Evolutionary conservation across 1,284 basidiomycete species (phyloP), one percentile per base, ranked within the genome.

Genomic region (Flammula alnicola): DNA sequence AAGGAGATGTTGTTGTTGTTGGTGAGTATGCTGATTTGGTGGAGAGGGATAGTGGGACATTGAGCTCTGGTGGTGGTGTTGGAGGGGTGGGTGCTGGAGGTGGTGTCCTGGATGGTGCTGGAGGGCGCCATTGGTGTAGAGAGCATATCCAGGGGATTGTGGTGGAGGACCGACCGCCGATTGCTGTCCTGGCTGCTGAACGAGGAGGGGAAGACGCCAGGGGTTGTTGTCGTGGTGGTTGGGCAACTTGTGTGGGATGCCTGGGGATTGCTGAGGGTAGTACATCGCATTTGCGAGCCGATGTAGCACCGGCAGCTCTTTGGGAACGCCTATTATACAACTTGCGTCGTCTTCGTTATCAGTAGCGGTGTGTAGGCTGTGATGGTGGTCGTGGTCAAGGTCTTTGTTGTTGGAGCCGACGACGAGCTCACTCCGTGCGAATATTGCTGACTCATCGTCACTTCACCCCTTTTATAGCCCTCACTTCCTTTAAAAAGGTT

Each of bases 181-280:
- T 63, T 79, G 77, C 3, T 81, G 71, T 39, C 77, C 74, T 47
- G 79, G 78, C 27, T 83, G 79, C 26, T 83, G 80, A 12, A 80
- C 81, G 54, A 83, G 77, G 36, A 78, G 79, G 30, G 78, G 77
- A 55, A 84, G 83, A 60, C 84, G 84, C 87, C 87, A 90, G 43
- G 83, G 77, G 19, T 79, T 77, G 71, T 85, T 84, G 70, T 89
- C 86, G 64, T 86, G 76, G 64, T 84, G 84, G 53, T 72, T 77
- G 57, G 85, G 73, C 57, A 88, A 77, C 66, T 89, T 88, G 75
- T 86, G 86, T 56, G 78, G 74, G 63, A 89, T 82, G 67, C 82
- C 85, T 63, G 87, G 86, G 55, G 87, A 89, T 68, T 87, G 87
- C 65, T 88, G 86, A 62, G 87, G 77, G 70, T 86, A 89, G 73